These are phyloP conservation scores for Hypoxylon sp. DNA, from an alignment of 2,329 filamentous ascomycete genomes.

Conservation along the genomic window DNA sequence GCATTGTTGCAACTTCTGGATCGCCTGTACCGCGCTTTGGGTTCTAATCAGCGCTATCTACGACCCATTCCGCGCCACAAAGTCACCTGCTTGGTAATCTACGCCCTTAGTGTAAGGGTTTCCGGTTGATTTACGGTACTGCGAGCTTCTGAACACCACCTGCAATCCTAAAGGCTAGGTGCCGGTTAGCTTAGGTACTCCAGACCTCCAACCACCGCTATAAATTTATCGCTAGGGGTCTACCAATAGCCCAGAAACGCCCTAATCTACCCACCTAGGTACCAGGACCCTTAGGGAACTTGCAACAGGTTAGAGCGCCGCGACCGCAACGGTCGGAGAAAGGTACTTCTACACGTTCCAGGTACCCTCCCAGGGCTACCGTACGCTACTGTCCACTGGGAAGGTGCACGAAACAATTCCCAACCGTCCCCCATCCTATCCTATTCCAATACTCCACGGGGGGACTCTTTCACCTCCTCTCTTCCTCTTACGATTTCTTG, in stretches of 20 bases:
- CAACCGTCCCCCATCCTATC: constrained; percentile 27
- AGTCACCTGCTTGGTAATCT: no score
- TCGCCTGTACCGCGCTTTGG: not conserved
- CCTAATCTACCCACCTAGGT: constrained; percentile 8
- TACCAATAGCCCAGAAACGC: constrained; percentile 9
- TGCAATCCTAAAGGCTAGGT: not conserved
- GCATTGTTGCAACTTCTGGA: not conserved
- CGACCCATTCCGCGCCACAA: not conserved
- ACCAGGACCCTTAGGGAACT: constrained; percentile 8
- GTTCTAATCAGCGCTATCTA: not conserved
- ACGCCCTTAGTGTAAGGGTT: no score
- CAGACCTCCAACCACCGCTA: constrained; percentile 2
- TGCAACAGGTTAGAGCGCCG: constrained; percentile 16
- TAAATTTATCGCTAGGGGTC: constrained; percentile 14
- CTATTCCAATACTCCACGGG: constrained; percentile 19
- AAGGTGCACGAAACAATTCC: constrained; percentile 42
- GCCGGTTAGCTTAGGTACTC: no score
- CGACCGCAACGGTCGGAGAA: constrained; percentile 10
- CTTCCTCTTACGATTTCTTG: constrained; percentile 29
- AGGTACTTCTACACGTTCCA: constrained; percentile 9
- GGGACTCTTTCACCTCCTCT: constrained; percentile 33
- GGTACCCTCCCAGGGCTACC: constrained; percentile 3
- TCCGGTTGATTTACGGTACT: not conserved
- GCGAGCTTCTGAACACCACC: not conserved
- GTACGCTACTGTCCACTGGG: constrained; percentile 14